These are phyloP conservation scores for Quercus phellos DNA, from an alignment of 331 rosid genomes.

Conservation along the genomic window DNA sequence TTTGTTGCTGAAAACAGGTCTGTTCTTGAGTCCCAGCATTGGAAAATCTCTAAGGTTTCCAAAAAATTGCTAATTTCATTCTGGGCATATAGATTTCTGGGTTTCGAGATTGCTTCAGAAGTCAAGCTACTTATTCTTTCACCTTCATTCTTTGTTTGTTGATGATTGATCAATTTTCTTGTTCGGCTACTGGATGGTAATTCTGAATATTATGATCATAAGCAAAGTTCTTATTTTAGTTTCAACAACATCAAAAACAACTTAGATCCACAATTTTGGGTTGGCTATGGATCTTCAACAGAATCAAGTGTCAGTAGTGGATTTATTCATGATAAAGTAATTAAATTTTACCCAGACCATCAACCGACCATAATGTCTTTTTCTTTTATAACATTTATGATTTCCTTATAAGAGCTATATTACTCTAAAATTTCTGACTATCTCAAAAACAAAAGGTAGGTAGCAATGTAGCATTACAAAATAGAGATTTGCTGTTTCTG, in stretches of 20 bases:
- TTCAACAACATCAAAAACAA: background rate
- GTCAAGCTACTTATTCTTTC: background rate
- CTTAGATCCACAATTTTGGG: too few relatives aligned
- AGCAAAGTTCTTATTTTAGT: background rate
- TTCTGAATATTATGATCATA: background rate
- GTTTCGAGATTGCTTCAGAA: background rate
- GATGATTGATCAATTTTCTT: background rate
- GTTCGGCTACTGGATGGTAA: background rate
- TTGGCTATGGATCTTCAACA: too few relatives aligned
- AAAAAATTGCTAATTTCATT: background rate
- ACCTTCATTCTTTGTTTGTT: background rate
- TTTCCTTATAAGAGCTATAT: too few relatives aligned
- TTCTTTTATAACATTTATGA: too few relatives aligned
- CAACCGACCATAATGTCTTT: too few relatives aligned
- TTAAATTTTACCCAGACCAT: too few relatives aligned
- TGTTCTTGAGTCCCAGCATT: background rate
- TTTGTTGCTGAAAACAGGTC: background rate
- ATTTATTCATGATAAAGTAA: too few relatives aligned
- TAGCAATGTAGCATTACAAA: too few relatives aligned
- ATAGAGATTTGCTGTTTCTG: too few relatives aligned
- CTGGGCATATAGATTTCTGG: background rate
- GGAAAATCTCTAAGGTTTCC: background rate
- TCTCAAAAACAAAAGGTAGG: too few relatives aligned
- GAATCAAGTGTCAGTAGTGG: too few relatives aligned
- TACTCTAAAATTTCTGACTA: too few relatives aligned